Base-by-base conservation (phyloP, 495 filamentous ascomycete genomes). In the Aeminium ludgeri region DNA sequence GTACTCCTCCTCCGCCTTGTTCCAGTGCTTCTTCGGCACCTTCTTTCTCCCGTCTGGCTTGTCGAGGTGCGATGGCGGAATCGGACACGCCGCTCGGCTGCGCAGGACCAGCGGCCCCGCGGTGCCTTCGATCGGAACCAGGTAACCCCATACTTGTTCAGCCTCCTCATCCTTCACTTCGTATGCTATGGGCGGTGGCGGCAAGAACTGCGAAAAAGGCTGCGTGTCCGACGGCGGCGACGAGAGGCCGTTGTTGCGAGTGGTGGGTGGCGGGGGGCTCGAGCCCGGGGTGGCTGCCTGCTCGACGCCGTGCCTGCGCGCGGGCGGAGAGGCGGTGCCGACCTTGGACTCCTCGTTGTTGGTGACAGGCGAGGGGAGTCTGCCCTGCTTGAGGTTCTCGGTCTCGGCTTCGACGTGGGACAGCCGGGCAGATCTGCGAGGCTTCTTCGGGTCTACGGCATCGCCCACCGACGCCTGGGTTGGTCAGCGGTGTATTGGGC, bases 81-180 rank as follows among this genome's bases (percentile, higher is more conserved):
- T 54, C 6, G 74, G 71, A 56, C 86, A 92, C 3, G 68, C 62
- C 32, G 65, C 63, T 19, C 84, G 67, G 47, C 69, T 78, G 57
- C 67, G 76, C 54, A 94, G 55, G 7, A 93, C 81, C 30, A 91
- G 63, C 18, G 74, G 63, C n/a, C 77, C 70, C 12, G 71, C 76
- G 36, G 76, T 70, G 20, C 71, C 66, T 55, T 86, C 74, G 16
- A 94, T 57, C 12, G 87, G 84, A 42, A 92, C 70, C 4, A 97
- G 64, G 49, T 97, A 97, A 10, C 89, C 89, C 91, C 89, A 97
- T 1, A 95, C 83, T 7, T 83, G 84, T 52, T 94, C 84, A 15
- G 74, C 82, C 50, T 82, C 77, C 53, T 85, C 81, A 55, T 95
- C 84, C 36, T 81, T 71, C 0, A 91, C 83, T 30, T 86, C 82